Base-by-base conservation (phyloP, 202 grass and related monocot genomes). In the Bolboschoenoplectus hybrid region DNA sequence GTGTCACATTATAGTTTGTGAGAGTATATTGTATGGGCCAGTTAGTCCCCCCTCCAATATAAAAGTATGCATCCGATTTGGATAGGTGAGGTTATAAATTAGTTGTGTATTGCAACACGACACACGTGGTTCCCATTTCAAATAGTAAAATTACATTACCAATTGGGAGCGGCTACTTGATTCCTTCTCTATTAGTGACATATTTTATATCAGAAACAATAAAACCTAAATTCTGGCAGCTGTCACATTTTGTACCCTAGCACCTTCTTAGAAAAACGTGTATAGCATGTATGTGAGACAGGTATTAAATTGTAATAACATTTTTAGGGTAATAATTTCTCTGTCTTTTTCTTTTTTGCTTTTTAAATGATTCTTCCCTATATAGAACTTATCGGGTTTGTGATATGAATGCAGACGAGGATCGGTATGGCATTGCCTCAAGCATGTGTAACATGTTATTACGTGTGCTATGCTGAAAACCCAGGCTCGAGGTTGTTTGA, bases 371-470 rank as follows among this genome's bases (percentile, higher is more conserved):
- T 52, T 13, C 20, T 12, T 34, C 26, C 43, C 20, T 34, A 36
- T 69, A 20, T 76, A 38, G 14, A 53, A 58, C 3, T 75, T 74
- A 34, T 36, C 3, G 6, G 46, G 34, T 39, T 5, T 80, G 32
- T 56, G 34, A 78, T 39, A 56, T 78, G 13, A 9, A 4, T 57
- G 66, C 87, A 93, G 91, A 99, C 97, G 14, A 82, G 97, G 86
- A 99, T 99, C 46, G 93, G 97, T 39, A 99, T 99, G 97, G 97
- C 97, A 89, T 82, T 99, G 89, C 92, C 97, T 45, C 97, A 99
- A 67, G 97, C 97, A 1, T 99, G 97, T 89, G 92, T 99, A 3
- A 93, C 86, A 0, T 99, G 97, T 90, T 99, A 97, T 89, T 99
- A 88, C 80, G 92, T 99, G 7, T 99, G 92, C 93, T 97, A 80